phyloP scores from a whole-genome alignment of 2,329 filamentous ascomycete genomes.

The Clonostachys rhizophaga region DNA sequence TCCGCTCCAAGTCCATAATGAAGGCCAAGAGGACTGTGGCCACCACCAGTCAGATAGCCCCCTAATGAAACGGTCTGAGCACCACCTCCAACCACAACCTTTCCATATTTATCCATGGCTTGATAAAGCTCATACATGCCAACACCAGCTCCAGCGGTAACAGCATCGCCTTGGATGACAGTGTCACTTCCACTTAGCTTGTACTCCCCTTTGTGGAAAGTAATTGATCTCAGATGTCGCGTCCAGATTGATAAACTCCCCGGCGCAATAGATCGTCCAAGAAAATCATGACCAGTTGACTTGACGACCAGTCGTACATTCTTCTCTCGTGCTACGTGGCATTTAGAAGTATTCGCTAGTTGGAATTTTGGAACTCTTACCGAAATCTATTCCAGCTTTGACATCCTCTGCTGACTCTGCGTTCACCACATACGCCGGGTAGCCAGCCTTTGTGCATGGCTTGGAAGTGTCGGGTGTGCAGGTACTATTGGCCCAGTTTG shows the following conservation, averaged over 20 bases:
- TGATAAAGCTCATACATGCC: constrained; percentile 44
- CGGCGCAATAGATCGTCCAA: constrained; percentile 38
- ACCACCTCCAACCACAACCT: constrained; percentile 49
- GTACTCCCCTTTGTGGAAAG: constrained; percentile 25
- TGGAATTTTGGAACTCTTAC: constrained; percentile 11
- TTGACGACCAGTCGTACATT: constrained; percentile 36
- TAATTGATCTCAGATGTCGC: constrained; percentile 35
- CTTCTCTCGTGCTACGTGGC: constrained; percentile 25
- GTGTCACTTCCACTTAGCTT: constrained; percentile 23
- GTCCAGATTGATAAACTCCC: constrained; percentile 51
- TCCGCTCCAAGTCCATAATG: constrained; percentile 56
- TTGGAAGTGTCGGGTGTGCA: constrained; percentile 35
- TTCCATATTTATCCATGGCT: constrained; percentile 32
- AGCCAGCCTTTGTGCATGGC: constrained; percentile 25
- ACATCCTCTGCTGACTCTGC: constrained; percentile 23
- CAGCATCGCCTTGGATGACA: constrained; percentile 37
- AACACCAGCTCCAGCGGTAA: constrained; percentile 48
- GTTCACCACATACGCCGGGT: constrained; percentile 27
- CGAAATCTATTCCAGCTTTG: constrained; percentile 33
- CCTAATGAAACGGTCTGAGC: constrained; percentile 52
- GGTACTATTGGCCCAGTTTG: constrained; percentile 44
- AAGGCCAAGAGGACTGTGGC: constrained; percentile 49
- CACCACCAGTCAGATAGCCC: constrained; percentile 58
- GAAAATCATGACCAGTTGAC: constrained; percentile 35
- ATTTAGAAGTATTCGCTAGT: neutral